Conservation (phyloP, 2,329 filamentous ascomycete species). For the Clonostachys rhizophaga region DNA sequence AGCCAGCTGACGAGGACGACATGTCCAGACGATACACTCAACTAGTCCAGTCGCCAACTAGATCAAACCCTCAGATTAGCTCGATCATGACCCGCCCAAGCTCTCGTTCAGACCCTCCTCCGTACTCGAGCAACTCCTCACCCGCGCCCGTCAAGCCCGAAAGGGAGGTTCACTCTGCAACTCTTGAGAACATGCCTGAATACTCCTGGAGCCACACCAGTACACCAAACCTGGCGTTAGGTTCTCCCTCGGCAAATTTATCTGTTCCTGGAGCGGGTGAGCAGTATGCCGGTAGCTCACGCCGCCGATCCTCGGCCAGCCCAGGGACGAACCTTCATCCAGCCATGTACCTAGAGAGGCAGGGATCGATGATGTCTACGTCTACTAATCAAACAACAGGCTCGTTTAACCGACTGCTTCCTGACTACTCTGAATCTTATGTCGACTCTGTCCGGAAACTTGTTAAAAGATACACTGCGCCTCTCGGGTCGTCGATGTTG, state of each 20-base stretch:
- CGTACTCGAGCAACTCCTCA: background rate
- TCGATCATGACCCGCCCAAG: background rate
- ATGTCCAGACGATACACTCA: conserved; percentile 45
- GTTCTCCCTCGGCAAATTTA: background rate
- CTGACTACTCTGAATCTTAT: conserved; percentile 23
- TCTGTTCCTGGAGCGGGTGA: background rate
- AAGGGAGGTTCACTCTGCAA: conserved; percentile 3
- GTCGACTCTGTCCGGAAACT: conserved; percentile 28
- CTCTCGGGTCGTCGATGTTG: conserved; percentile 2
- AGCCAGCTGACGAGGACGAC: conserved; percentile 43
- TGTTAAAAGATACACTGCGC: conserved; percentile 29
- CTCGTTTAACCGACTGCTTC: conserved; percentile 23
- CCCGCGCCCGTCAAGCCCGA: conserved; percentile 1
- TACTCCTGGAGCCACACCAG: background rate
- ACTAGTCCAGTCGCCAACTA: conserved; percentile 31
- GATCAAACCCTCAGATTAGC: conserved; percentile 5
- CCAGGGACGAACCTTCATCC: background rate
- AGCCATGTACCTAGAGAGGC: background rate
- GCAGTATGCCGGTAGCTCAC: background rate
- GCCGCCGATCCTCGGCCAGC: background rate
- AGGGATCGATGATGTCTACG: conserved; percentile 17
- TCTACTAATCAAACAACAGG: conserved; percentile 31
- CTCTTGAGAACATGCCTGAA: conserved; percentile 1
- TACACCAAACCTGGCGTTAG: background rate
- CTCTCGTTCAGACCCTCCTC: conserved; percentile 4